Base-by-base conservation (phyloP, 306 rosid species). In the Pyrus betulifolia region DNA sequence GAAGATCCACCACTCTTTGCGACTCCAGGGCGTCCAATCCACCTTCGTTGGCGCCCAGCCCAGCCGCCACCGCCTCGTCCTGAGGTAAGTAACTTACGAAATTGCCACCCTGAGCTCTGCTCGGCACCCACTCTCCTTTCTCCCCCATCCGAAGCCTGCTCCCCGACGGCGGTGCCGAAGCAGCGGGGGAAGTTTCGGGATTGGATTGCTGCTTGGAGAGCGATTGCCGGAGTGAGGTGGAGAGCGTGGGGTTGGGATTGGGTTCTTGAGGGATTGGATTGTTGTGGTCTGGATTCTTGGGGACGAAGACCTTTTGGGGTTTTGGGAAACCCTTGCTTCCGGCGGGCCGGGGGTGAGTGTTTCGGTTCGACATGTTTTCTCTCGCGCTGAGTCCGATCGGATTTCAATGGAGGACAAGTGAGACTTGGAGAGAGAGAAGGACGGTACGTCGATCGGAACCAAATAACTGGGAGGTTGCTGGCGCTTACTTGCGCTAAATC, bases 61-160 rank as follows among this genome's bases (percentile, higher is more conserved):
- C 99, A 61, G 96, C 82, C 11, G 98, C 99, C 57, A 92, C 91
- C 0, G 98, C 99, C 85, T 92, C 99, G 55, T 96, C 98, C 51
- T 92, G 99, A 3, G 99, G 99, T 80, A 91, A 82, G 85, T 92
- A 96, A 69, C 80, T 89, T 0, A 96, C 97, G 76, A 96, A 92
- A 82, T 71, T 89, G 28, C 88, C 96, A 68, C 71, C 86, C 42
- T 49, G 72, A 46, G 67, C 72, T 78, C 82, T 76, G 74, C 59
- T 54, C 1, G 88, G 76, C 58, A 87, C 83, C 85, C 84, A 87
- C 49, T 79, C 87, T 79, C 87, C 87, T 27, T 27, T 77, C 35
- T 78, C 78, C 22, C 80, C 84, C 78, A 72, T 76, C 77, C 75
- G 85, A 76, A 84, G 78, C 83, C 86, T 81, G 46, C 80, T 40